Base-by-base conservation (phyloP, 2,329 filamentous ascomycete genomes). In the Sclerotinia subarctica region DNA sequence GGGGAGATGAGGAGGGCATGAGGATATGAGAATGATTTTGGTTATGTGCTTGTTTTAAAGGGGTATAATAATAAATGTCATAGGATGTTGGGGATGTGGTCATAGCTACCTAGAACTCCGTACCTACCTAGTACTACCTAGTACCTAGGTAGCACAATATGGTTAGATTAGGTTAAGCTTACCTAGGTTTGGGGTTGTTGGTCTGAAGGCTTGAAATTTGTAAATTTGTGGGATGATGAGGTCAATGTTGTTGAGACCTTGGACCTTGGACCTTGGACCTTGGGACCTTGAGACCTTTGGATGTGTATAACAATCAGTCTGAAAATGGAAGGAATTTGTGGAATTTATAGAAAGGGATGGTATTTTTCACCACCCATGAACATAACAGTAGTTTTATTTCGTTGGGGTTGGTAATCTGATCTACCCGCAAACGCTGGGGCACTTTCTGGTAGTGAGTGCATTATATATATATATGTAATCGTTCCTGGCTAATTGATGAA, bases 351-450 rank as follows among this genome's bases (percentile, higher is more conserved):
- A 10, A 57, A 38, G 32, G 32, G 19, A 56, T 56, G 3, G 11
- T 42, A 5, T 11, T 1, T 42, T 42, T 4, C 3, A 15, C 2
- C 38, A 13, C 3, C 38, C 38, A 2, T 42, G 11, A 38, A 42
- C 15, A 42, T 15, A 42, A 42, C 11, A 13, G 38, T 13, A 15
- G 3, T 42, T 15, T 42, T 42, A 13, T 42, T 42, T 42, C 38
- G 2, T 42, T 42, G 38, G 38, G 21, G 52, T 32, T n/a, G 29
- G n/a, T 15, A 32, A 56, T 38, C 24, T 59, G 42, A 59, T 59
- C 24, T 29, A 47, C 56, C 56, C 38, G 42, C 42, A 65, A 53
- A 57, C n/a, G 63, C 52, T 66, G 63, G 29, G 63, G 63, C 52
- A 58, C 52, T 47, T 57, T 58, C 64, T 66, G 64, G 52, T 53